Conservation (phyloP, 805 yeast genomes). For the Candida corydali region DNA sequence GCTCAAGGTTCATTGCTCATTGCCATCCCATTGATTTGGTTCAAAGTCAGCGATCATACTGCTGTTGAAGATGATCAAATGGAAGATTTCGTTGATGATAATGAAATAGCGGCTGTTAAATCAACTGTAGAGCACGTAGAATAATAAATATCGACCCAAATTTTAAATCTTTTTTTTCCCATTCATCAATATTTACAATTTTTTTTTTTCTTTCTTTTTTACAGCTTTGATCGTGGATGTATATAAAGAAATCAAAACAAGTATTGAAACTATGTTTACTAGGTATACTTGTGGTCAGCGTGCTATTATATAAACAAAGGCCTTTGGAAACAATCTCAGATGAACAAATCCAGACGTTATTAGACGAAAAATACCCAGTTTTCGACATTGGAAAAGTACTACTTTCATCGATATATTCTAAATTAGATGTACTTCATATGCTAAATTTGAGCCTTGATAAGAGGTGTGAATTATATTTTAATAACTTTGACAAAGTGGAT, state of each 20-base stretch:
- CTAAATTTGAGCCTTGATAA: constrained; percentile 10
- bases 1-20: constrained; percentile 44
- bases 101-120: constrained; percentile 23
- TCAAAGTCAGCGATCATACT: constrained; percentile 43
- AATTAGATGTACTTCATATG: constrained; percentile 9
- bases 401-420: not conserved
- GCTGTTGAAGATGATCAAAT: constrained; percentile 29
- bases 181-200: not conserved
- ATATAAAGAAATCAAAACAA: constrained; percentile 1
- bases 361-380: constrained; percentile 2
- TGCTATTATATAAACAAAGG: not conserved
- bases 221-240: not conserved
- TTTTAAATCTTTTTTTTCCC: no score
- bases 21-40: constrained; percentile 45
- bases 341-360: not conserved
- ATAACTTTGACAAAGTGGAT: constrained; percentile 8
- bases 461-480: constrained; percentile 22
- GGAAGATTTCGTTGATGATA: constrained; percentile 16
- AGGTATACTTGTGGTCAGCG: no score
- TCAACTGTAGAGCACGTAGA: constrained; percentile 14
- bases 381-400: not conserved
- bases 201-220: not conserved
- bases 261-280: not conserved
- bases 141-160: no score
- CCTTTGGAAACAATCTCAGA: not conserved